Evolutionary conservation across 2,329 filamentous ascomycete genomes (phyloP), one percentile per base, ranked within the genome.

Genomic region (Intubia oerlemansii): DNA sequence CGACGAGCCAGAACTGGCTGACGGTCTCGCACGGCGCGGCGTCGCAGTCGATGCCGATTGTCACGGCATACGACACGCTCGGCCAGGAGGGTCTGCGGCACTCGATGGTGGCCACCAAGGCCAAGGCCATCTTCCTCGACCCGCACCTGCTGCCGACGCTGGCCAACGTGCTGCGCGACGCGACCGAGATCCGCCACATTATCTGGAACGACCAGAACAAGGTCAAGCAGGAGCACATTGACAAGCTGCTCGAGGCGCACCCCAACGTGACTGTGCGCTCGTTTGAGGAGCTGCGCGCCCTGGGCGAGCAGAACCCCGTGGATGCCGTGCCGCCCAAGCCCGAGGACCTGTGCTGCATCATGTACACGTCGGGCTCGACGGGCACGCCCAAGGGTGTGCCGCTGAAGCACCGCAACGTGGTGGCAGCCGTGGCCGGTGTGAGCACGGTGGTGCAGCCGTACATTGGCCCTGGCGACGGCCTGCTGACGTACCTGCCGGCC

Each of bases 401-500:
- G 13, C 54, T 85, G 42, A 78, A 67, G 42, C 79, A 88, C 51
- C 66, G 55, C 41, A 74, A 72, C 40, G 71, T 88, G 19, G 56
- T 81, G 36, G 79, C 75, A 39, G 72, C 77, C 27, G 66, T 85
- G 42, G 67, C 79, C 31, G 81, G 81, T 50, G 74, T 84, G 31
- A 71, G 75, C 43, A 63, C 66, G 17, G 71, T 88, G 36, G 74
- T 90, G 22, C 73, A 78, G 27, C 64, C 66, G 14, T 82, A 77
- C 47, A 64, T 90, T 36, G 72, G 74, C 16, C 76, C 77, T 16
- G 75, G 75, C 11, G 81, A 91, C 45, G 65, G 67, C 28, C 59
- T 91, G 27, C 59, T 91, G 30, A 77, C 81, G 22, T 91, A 90
- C 48, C 69, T 91, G 3, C 81, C 81, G 5, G 66, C 82, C 31